Base-by-base conservation (phyloP, 768 basidiomycete species). In the Suillus subluteus region DNA sequence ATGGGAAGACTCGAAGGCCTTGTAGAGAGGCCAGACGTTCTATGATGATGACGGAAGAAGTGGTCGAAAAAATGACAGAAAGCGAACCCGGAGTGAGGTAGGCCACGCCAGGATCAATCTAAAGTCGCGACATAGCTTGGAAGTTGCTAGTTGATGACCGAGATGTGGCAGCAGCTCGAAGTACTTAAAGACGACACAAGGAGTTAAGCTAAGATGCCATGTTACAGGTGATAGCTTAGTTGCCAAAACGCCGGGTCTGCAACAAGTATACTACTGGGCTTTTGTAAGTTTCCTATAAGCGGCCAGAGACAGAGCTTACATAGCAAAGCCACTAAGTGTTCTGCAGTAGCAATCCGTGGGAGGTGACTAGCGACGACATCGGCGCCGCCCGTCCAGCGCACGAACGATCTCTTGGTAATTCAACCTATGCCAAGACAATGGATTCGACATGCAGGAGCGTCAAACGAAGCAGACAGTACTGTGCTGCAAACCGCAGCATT, bases 21-120 rank as follows among this genome's bases (percentile, higher is more conserved):
- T 38, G 56, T 21, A 59, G 37, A 3, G 63, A 55, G n/a, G 73
- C 54, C 13, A 68, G n/a, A 18, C 69, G 67, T 15, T 13, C 35
- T 59, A 65, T 21, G 5, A 74, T 44, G 8, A 76, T 15, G 38
- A 63, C 64, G 18, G 72, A 38, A 46, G 67, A 58, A 35, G 66
- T 0, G 30, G 67, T 11, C 3, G 69, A 71, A 18, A 74, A 35
- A 9, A 70, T 4, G 50, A 32, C 32, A 32, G 32, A 32, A 32
- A 32, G 2, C 26, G 41, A 35, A 62, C 56, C 64, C 26, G 68
- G 73, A 18, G 65, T 68, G 3, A 74, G 37, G 61, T 70, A 72
- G n/a, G 64, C 68, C 32, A 79, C 54, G 9, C 77, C 76, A 1
- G 74, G 75, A 4, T 64, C 56, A 15, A 32, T 23, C 63, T 37